These are phyloP conservation scores for Plectosphaerella sp. DNA, from an alignment of 2,329 filamentous ascomycete species.

Conservation along the genomic window DNA sequence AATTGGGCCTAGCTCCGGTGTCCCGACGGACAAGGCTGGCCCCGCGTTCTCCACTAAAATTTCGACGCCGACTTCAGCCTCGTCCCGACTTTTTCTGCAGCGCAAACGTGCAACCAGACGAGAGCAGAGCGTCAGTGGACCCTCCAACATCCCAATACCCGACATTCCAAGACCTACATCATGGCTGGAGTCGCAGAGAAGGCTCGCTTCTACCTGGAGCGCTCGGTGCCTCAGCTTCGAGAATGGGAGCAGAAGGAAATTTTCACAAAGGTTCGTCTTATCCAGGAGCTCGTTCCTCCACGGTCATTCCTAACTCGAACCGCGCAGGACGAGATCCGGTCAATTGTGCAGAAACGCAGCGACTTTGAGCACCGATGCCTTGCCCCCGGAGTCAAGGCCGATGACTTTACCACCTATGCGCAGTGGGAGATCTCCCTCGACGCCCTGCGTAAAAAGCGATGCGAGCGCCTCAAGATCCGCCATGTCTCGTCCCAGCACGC, in stretches of 20 bases:
- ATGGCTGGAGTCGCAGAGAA: slow-evolving; percentile 91
- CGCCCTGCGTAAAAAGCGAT: slow-evolving; percentile 73
- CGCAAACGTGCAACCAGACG: background rate
- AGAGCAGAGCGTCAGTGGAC: background rate
- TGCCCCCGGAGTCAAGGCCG: slow-evolving; percentile 68
- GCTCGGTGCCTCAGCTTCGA: slow-evolving; percentile 84
- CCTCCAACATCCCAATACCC: background rate
- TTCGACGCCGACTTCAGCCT: background rate
- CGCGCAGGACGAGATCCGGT: slow-evolving; percentile 76
- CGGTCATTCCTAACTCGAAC: background rate
- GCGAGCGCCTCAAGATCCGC: slow-evolving; percentile 74
- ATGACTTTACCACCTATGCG: slow-evolving; percentile 82
- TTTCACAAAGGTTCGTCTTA: slow-evolving; percentile 64
- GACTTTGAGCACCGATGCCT: slow-evolving; percentile 91
- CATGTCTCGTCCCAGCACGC: slow-evolving; percentile 59
- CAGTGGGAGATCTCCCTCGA: slow-evolving; percentile 69
- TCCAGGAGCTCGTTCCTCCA: slow-evolving; percentile 1
- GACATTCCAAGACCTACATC: slow-evolving; percentile 1
- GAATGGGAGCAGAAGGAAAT: slow-evolving; percentile 91
- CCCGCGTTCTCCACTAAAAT: background rate
- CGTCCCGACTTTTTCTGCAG: slow-evolving; percentile 1
- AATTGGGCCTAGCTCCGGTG: no score
- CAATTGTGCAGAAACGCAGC: slow-evolving; percentile 84
- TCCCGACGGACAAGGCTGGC: background rate
- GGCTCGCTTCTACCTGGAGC: slow-evolving; percentile 90